phyloP scores from a whole-genome alignment of 371 early-diverging fungal genomes.

The Mortierella sp. region DNA sequence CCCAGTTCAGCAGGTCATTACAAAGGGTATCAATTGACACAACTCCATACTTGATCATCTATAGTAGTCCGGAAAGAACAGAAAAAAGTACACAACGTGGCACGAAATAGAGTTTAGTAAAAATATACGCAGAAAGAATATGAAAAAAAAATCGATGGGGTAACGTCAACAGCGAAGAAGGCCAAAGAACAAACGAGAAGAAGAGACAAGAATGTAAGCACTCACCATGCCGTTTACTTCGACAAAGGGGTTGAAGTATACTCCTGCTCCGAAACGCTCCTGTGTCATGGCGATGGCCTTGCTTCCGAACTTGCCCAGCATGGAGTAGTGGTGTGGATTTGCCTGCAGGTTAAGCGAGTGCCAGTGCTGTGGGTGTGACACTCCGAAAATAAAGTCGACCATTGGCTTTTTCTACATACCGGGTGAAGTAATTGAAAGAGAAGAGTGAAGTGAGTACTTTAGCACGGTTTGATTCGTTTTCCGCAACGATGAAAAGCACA shows the following conservation, averaged over 20 bases:
- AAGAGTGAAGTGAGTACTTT: background rate
- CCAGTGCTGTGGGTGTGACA: constrained; percentile 97
- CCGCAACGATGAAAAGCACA: background rate
- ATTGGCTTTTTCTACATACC: constrained; percentile 72
- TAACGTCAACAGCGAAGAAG: background rate
- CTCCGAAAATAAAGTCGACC: constrained; percentile 97
- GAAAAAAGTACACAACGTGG: background rate
- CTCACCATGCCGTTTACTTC: constrained; percentile 86
- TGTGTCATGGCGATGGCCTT: constrained; percentile 81
- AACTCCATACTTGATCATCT: constrained; percentile 96
- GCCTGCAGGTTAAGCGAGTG: constrained; percentile 94
- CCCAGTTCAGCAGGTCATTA: constrained; percentile 94
- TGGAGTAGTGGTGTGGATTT: constrained; percentile 92
- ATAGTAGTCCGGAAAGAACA: constrained; percentile 7
- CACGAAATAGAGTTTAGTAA: background rate
- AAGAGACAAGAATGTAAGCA: background rate
- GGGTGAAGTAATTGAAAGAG: background rate
- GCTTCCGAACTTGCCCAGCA: constrained; percentile 78
- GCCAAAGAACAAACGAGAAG: background rate
- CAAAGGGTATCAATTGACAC: constrained; percentile 89
- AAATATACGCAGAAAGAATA: background rate
- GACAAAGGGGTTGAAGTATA: constrained; percentile 97
- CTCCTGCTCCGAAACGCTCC: constrained; percentile 90
- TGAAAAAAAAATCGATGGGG: background rate
- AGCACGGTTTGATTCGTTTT: background rate